Percentiles rank a stretch among this genome's conserved stretches.
phyloP scores from a whole-genome alignment of 192 early-diverging fungal genomes.

The Geosiphon pyriformis region DNA sequence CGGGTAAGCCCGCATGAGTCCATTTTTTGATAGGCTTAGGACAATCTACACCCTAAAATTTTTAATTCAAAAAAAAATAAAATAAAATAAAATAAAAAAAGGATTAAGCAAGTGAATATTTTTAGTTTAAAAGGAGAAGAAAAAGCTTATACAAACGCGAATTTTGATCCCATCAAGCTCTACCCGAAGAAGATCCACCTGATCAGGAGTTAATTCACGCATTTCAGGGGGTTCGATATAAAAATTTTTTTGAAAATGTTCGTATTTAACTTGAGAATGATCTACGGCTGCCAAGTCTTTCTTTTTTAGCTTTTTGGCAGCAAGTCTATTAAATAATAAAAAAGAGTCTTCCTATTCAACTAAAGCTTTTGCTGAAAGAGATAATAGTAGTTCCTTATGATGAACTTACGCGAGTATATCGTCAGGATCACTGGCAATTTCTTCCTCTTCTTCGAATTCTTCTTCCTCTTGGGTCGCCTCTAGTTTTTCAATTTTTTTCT shows the following conservation, averaged over 20 bases:
- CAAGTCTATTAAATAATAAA: constrained; percentile 39
- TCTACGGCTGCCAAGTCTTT: constrained; percentile 88
- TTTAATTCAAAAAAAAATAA: not conserved
- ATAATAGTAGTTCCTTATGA: not conserved
- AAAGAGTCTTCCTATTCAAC: no score
- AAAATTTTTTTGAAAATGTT: constrained; percentile 87
- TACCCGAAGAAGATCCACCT: constrained; percentile 76
- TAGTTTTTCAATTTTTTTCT: constrained; percentile 11
- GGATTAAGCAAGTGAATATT: not conserved
- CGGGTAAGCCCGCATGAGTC: constrained; percentile 94
- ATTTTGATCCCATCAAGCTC: constrained; percentile 94
- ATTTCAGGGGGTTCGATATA: constrained; percentile 94
- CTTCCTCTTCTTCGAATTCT: constrained; percentile 45
- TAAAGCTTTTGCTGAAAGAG: no score
- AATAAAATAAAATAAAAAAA: not conserved
- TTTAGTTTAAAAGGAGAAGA: not conserved
- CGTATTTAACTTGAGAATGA: constrained; percentile 80
- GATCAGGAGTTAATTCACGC: constrained; percentile 68
- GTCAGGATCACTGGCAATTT: constrained; percentile 55
- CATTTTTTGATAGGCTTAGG: constrained; percentile 93
- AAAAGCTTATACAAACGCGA: constrained; percentile 35
- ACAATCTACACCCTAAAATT: constrained; percentile 59
- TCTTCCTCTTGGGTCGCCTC: constrained; percentile 30
- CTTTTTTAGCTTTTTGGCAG: constrained; percentile 81
- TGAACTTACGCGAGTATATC: constrained; percentile 58